A percentile compares a stretch with the other conserved stretches of the same genome.
Evolutionary conservation across 2,329 filamentous ascomycete genomes (phyloP).

Genomic region (Fusarium pilosicola): DNA sequence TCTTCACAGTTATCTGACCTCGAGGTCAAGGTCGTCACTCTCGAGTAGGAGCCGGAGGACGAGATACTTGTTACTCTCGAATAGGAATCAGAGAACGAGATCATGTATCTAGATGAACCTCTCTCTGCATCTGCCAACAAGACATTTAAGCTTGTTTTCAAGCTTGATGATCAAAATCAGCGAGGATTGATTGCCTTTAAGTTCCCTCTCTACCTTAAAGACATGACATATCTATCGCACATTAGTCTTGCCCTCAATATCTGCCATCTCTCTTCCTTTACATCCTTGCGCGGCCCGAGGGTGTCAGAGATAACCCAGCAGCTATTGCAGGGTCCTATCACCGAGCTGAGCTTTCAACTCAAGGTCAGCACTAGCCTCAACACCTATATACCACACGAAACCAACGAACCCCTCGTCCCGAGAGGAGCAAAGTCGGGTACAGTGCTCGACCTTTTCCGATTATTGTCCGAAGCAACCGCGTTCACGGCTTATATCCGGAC

Average conservation of each 20-base stretch:
- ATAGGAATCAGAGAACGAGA: neutral
- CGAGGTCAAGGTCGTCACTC: neutral
- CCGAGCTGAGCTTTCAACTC: accelerated
- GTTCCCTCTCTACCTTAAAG: neutral
- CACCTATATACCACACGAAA: neutral
- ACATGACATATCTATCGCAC: neutral
- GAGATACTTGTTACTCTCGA: neutral
- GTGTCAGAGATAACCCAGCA: neutral
- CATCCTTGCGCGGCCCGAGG: accelerated
- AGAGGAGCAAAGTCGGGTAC: neutral
- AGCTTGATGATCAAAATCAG: neutral
- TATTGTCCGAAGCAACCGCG: neutral
- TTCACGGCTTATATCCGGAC: neutral
- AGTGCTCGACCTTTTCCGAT: neutral
- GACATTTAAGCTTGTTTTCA: neutral
- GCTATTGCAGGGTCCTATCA: neutral
- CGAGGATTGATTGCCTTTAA: neutral
- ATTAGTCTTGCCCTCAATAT: neutral
- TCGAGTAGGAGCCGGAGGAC: neutral
- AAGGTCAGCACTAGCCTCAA: neutral
- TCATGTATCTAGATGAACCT: neutral
- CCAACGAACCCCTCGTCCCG: neutral
- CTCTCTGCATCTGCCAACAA: neutral
- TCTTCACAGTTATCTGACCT: neutral
- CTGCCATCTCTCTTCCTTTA: neutral